These are phyloP conservation scores for Populus tremula DNA, from an alignment of 345 rosid genomes.

Conservation along the genomic window DNA sequence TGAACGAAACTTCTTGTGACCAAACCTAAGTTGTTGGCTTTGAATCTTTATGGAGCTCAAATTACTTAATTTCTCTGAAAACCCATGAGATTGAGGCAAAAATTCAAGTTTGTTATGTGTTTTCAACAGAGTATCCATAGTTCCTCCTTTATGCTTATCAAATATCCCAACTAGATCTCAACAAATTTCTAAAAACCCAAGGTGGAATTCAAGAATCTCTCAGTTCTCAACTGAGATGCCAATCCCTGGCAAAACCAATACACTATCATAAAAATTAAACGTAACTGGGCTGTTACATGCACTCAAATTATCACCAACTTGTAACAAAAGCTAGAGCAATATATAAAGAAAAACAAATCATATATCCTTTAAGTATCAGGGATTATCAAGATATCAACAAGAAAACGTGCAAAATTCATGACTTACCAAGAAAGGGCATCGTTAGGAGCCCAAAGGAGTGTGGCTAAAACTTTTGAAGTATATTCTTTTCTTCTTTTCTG, in stretches of 20 bases:
- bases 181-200: conserved; percentile 10
- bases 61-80: conserved; percentile 41
- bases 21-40: conserved; percentile 42
- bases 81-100: conserved; percentile 57
- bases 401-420: not conserved
- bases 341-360: not conserved
- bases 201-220: not conserved
- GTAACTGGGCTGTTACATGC: not conserved
- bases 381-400: not conserved
- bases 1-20: conserved; percentile 35
- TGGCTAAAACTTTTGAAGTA: not conserved
- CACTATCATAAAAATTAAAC: not conserved
- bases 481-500: not conserved
- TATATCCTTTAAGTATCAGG: not conserved
- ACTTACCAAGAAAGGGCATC: conserved; percentile 23
- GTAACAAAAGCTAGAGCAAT: not conserved
- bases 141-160: conserved; percentile 6
- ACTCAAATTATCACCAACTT: not conserved
- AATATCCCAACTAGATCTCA: conserved; percentile 17
- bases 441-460: not conserved
- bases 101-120: conserved; percentile 69
- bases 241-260: conserved; percentile 4
- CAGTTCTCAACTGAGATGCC: conserved; percentile 16
- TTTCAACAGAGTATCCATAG: conserved; percentile 79
- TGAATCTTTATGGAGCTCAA: conserved; percentile 40